Percentiles rank a stretch among this genome's conserved stretches.
Evolutionary conservation across 192 early-diverging fungal species (phyloP).

Genomic region (Backusella australiensis): DNA sequence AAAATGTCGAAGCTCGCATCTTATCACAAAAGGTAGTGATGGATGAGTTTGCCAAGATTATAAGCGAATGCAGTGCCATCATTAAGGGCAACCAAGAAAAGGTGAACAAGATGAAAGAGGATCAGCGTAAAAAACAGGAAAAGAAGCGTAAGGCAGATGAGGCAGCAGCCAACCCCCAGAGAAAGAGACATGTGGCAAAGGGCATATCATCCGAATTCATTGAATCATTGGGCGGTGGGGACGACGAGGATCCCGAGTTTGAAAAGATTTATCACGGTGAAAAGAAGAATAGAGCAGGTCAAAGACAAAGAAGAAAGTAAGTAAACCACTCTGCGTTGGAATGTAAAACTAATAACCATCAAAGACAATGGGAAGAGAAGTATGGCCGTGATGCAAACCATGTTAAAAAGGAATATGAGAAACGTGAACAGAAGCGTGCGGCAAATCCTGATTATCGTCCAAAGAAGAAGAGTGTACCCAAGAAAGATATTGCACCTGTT

Average conservation of each 20-base stretch:
- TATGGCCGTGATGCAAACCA: conserved; percentile 36
- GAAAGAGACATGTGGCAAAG: not conserved
- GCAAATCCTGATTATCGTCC: conserved; percentile 3
- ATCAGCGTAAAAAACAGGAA: not conserved
- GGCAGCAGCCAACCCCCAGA: not conserved
- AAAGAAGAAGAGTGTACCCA: conserved; percentile 14
- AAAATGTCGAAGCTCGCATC: conserved; percentile 19
- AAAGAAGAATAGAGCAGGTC: conserved; percentile 32
- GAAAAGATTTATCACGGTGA: conserved; percentile 34
- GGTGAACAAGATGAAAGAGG: not conserved
- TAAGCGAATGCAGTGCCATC: conserved; percentile 2
- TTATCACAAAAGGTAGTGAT: conserved; percentile 5
- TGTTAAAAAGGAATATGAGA: conserved; percentile 8
- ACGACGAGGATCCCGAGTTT: conserved; percentile 31
- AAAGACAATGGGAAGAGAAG: conserved; percentile 34
- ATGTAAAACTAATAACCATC: too few relatives aligned
- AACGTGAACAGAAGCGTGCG: conserved; percentile 4
- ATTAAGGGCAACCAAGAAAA: conserved; percentile 9
- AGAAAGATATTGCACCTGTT: not conserved
- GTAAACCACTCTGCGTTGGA: not conserved
- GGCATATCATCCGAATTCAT: conserved; percentile 1
- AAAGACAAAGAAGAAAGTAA: conserved; percentile 35
- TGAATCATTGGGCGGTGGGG: conserved; percentile 6
- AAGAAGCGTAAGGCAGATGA: conserved; percentile 7
- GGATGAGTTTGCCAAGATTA: conserved; percentile 17